Base-by-base conservation (phyloP, 306 rosid species). In the Alnus rubra region DNA sequence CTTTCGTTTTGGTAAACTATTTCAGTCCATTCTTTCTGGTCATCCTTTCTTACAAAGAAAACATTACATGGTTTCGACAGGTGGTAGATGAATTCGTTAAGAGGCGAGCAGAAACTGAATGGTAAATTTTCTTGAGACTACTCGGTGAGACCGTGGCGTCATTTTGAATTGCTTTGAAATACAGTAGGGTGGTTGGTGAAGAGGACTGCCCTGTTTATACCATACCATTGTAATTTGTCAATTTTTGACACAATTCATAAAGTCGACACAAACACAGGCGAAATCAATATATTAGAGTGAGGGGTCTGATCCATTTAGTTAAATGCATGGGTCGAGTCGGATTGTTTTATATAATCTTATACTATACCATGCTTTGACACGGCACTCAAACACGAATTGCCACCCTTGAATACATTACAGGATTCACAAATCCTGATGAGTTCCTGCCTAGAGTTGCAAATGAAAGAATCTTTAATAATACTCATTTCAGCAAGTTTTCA, bases 61-160 rank as follows among this genome's bases (percentile, higher is more conserved):
- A 39, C 76, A 23, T 60, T 12, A 71, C 76, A 53, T 80, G 75
- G 73, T 56, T 74, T 76, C 64, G 76, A 77, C 80, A 94, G 98
- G 98, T 94, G 50, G 94, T 83, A 30, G 91, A 94, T 68, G 98
- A 94, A 77, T 88, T 94, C 83, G 78, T 92, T 35, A 92, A 86
- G 82, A 86, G 98, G 76, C 84, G 91, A 65, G 81, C 80, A 37
- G 90, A 89, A 59, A 88, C 88, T 1, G 92, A 90, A 79, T 86
- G 96, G 98, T 94, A 79, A 83, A 39, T n/a, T 59, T 49, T 85
- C 81, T 68, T 42, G 33, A 69, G 63, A 11, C 71, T 54, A 13
- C 10, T 51, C 62, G 49, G 16, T 74, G 44, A 23, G 23, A 56
- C 5, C 55, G 75, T n/a, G 35, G 47, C 14, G 55, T 53, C 48